A percentile compares a stretch with the other conserved stretches of the same genome.
Evolutionary conservation across 345 rosid species (phyloP).

Genomic region (Rhizophora mangle): DNA sequence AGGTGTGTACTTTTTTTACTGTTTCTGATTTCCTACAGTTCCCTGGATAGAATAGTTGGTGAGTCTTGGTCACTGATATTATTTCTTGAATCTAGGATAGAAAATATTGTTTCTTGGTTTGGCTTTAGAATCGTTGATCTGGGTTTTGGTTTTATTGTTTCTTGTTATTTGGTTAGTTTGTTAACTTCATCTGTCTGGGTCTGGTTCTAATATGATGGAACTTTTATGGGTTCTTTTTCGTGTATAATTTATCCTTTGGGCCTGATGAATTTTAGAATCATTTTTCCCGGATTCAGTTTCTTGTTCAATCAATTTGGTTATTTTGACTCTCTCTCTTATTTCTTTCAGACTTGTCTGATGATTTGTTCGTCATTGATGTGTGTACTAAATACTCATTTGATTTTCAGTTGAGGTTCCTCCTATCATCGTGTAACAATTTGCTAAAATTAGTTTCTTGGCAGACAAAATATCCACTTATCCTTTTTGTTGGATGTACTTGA

Average conservation of each 20-base stretch:
- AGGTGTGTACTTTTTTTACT: slow-evolving; percentile 15
- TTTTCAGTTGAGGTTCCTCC: no score
- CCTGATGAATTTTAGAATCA: background rate
- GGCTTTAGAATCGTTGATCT: slow-evolving; percentile 15
- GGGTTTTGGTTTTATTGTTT: background rate
- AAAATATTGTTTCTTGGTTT: background rate
- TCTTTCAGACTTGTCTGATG: no score
- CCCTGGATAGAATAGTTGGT: no score
- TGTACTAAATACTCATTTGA: no score
- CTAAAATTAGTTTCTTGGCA: no score
- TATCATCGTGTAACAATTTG: no score
- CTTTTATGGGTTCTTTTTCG: background rate
- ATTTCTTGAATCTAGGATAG: background rate
- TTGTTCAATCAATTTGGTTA: background rate
- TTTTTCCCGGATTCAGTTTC: background rate
- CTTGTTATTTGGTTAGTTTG: background rate
- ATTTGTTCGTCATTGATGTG: no score
- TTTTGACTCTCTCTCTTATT: no score
- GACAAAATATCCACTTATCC: no score
- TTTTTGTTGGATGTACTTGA: no score
- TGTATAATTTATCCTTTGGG: background rate
- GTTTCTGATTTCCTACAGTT: background rate
- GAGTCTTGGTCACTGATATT: no score
- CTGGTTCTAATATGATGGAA: background rate
- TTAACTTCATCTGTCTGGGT: background rate